Evolutionary conservation across 176 grass and related monocot genomes (phyloP).

Genomic region (Carex myosuroides): DNA sequence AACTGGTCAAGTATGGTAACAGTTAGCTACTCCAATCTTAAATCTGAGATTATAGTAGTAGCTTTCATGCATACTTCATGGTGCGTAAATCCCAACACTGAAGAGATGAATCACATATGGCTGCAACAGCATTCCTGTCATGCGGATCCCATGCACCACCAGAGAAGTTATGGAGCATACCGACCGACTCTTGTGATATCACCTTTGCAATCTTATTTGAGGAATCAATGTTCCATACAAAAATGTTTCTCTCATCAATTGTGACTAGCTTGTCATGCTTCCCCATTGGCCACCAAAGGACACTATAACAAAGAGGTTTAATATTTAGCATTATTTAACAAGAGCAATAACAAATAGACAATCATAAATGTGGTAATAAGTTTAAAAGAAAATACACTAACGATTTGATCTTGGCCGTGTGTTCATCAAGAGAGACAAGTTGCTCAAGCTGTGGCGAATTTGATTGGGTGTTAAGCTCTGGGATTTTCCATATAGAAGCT

Average conservation of each 20-base stretch:
- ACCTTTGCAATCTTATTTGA: constrained; percentile 80
- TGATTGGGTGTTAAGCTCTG: constrained; percentile 57
- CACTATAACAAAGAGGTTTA: constrained; percentile 43
- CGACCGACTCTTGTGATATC: constrained; percentile 71
- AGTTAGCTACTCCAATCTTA: constrained; percentile 5
- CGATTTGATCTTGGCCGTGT: constrained; percentile 69
- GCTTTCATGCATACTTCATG: constrained; percentile 52
- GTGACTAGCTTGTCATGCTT: constrained; percentile 91
- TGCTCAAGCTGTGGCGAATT: constrained; percentile 81
- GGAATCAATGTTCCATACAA: constrained; percentile 81
- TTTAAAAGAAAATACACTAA: constrained; percentile 29
- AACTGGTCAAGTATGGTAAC: neutral
- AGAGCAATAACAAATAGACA: neutral
- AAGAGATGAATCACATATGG: constrained; percentile 83
- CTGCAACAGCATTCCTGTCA: constrained; percentile 63
- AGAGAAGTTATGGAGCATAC: constrained; percentile 78
- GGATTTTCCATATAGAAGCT: constrained; percentile 77
- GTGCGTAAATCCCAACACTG: constrained; percentile 93
- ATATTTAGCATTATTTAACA: constrained; percentile 18
- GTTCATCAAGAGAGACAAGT: constrained; percentile 45
- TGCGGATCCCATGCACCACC: constrained; percentile 98
- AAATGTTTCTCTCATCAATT: constrained; percentile 85
- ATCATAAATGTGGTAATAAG: neutral
- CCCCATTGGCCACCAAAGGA: constrained; percentile 82
- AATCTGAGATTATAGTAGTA: neutral